Conservation (phyloP, 805 yeast genomes). For the Suhomyces pyralidae region DNA sequence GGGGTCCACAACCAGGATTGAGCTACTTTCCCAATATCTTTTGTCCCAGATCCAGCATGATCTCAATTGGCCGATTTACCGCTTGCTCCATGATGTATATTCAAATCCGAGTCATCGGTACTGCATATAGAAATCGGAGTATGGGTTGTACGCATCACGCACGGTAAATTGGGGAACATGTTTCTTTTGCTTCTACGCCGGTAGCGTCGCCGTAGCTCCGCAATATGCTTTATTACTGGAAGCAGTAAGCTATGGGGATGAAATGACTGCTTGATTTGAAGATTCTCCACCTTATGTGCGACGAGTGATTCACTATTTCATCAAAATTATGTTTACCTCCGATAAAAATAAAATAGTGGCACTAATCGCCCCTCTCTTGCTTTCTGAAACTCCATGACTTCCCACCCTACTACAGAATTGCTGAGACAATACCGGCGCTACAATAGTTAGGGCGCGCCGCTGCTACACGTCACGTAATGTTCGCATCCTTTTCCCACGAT, state of each 20-base stretch:
- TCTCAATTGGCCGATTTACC: background rate
- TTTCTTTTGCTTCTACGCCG: constrained; percentile 2
- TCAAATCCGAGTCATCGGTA: background rate
- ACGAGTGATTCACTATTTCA: background rate
- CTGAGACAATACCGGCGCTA: background rate
- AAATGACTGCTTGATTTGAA: background rate
- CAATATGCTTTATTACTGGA: background rate
- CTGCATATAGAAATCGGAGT: constrained; percentile 1
- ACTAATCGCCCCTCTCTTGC: background rate
- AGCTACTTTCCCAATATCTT: background rate
- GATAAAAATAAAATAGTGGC: background rate
- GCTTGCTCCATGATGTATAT: background rate
- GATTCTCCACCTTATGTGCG: background rate
- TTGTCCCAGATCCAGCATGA: background rate
- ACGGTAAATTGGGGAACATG: constrained; percentile 2
- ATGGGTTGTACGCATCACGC: constrained; percentile 6
- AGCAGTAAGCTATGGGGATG: background rate
- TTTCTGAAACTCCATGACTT: background rate
- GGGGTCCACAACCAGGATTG: background rate
- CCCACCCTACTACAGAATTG: background rate
- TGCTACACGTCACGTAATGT: background rate
- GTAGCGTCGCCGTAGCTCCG: background rate
- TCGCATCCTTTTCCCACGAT: background rate
- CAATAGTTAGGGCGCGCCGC: background rate
- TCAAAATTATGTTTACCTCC: background rate